Evolutionary conservation across 345 rosid genomes (phyloP).

Genomic region (Geranium rotundifolium): DNA sequence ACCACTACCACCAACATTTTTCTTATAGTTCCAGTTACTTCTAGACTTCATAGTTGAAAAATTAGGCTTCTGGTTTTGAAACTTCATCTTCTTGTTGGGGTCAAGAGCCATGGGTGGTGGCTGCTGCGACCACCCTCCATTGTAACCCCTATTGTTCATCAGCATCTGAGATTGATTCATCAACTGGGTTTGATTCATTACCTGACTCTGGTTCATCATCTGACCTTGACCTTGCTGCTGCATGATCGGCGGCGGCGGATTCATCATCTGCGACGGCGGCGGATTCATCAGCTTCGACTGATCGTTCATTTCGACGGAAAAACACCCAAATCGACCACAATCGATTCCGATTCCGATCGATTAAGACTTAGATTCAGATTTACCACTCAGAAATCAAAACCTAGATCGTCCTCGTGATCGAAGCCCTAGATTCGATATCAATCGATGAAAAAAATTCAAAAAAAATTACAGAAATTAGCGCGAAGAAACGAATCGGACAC

Average conservation of each 20-base stretch:
- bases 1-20: constrained; percentile 13
- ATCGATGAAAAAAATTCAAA: background rate
- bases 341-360: no score
- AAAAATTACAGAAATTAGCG: background rate
- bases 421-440: background rate
- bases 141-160: constrained; percentile 36
- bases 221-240: constrained; percentile 23
- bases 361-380: no score
- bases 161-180: constrained; percentile 36
- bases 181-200: constrained; percentile 19
- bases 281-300: constrained; percentile 30
- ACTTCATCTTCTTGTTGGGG: constrained; percentile 26
- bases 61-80: constrained; percentile 11
- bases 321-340: no score
- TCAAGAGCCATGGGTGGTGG: constrained; percentile 11
- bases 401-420: background rate
- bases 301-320: background rate
- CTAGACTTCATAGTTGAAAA: constrained; percentile 7
- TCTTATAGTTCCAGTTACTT: constrained; percentile 78
- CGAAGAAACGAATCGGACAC: background rate
- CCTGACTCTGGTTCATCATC: constrained; percentile 29
- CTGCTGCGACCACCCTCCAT: constrained; percentile 22
- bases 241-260: constrained; percentile 28
- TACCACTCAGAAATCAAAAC: background rate
- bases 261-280: constrained; percentile 5